Base-by-base conservation (phyloP, 805 yeast species). In the Yarrowia deformans region DNA sequence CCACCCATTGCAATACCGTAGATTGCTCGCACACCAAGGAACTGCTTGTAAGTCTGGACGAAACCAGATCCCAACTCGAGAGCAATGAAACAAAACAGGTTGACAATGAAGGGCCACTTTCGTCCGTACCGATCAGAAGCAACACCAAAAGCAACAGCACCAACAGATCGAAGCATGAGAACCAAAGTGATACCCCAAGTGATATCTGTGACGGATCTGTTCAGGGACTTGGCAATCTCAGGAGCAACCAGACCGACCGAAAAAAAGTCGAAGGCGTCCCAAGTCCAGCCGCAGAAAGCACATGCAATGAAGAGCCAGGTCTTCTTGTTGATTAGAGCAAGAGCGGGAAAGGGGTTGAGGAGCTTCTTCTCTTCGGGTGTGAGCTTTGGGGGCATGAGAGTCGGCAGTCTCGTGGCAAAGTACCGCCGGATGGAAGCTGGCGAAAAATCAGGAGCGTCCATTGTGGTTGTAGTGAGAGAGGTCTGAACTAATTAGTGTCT, bases 1-100 rank as follows among this genome's bases (percentile, higher is more conserved):
- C 91, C 92, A 52, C 92, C 93, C 90, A 88, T 87, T 52, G 87
- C 85, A 63, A 88, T 79, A 56, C 93, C 93, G 74, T 85, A 89
- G 18, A 88, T 72, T 6, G 90, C 88, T 67, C 93, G 80, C 4
- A 87, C 85, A 2, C 83, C 90, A 52, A 87, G 75, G 72, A 89
- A 89, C 75, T 87, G 88, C 66, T 77, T 67, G 74, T 82, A 87
- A 1, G 88, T 87, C 70, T 85, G 79, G 48, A 85, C 86, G 72
- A 88, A 89, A 0, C 91, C 91, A 8, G 90, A 83, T 35, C 88
- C 91, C 49, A 89, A 80, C 75, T 89, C 90, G 64, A 88, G 79
- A 37, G 81, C 83, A 67, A 84, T 80, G 74, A 89, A 85, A 42
- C 85, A 76, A 1, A 78, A 71, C 72, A 86, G 81, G 77, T 87